Conservation (phyloP, 768 basidiomycete species). For the Leccinum incarnatum region DNA sequence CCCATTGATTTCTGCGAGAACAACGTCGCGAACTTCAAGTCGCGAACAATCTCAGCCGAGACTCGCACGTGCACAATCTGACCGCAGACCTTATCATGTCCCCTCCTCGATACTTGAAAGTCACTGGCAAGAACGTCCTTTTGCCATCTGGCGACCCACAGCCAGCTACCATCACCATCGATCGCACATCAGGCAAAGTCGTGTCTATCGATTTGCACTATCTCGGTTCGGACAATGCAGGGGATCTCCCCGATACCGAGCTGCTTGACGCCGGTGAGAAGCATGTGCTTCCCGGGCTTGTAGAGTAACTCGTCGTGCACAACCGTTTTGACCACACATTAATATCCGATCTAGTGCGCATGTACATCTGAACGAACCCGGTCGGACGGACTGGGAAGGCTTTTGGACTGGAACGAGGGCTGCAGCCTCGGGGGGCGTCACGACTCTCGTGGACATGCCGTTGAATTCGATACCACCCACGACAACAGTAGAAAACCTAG, state of each 20-base stretch:
- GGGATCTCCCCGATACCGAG: slow-evolving; percentile 25
- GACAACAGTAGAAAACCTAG: slow-evolving; percentile 75
- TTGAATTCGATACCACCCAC: slow-evolving; percentile 97
- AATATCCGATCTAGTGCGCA: slow-evolving; percentile 55
- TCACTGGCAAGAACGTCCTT: slow-evolving; percentile 56
- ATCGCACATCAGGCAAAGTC: slow-evolving; percentile 59
- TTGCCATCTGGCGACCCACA: slow-evolving; percentile 48
- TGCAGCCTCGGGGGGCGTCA: slow-evolving; percentile 92
- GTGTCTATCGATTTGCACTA: slow-evolving; percentile 41
- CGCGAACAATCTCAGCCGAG: neutral
- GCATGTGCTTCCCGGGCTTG: slow-evolving; percentile 70
- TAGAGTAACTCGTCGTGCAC: slow-evolving; percentile 52
- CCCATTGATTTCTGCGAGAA: slow-evolving; percentile 16
- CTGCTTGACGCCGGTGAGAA: slow-evolving; percentile 59
- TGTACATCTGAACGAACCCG: slow-evolving; percentile 93
- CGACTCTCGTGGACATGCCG: slow-evolving; percentile 96
- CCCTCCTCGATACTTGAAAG: slow-evolving; percentile 31
- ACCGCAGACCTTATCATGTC: slow-evolving; percentile 6
- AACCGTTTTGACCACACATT: neutral
- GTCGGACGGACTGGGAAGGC: slow-evolving; percentile 92
- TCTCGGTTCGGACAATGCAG: slow-evolving; percentile 26
- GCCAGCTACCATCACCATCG: slow-evolving; percentile 66
- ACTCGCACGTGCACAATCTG: too few relatives aligned
- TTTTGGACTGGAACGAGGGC: slow-evolving; percentile 90
- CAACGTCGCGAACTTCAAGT: neutral